These are phyloP conservation scores for Cutaneotrichosporon sp. DNA, from an alignment of 1,284 basidiomycete genomes.

Conservation along the genomic window DNA sequence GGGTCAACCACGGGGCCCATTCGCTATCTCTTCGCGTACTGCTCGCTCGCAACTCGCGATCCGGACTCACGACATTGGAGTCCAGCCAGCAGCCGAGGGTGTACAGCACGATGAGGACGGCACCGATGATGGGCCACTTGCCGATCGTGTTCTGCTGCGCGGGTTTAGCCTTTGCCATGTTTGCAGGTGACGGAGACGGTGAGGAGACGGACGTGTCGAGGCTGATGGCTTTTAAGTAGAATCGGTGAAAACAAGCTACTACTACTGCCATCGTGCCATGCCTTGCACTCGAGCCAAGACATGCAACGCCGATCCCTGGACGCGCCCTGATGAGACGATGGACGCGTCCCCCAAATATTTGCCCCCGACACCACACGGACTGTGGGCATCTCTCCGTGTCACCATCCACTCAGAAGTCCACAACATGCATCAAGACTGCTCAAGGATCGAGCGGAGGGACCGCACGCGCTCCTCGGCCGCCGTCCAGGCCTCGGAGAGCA, in stretches of 20 bases:
- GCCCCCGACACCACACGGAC: neutral
- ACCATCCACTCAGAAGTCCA: neutral
- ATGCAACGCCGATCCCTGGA: neutral
- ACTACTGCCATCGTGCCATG: neutral
- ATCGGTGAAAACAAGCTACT: neutral
- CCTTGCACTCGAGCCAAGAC: neutral
- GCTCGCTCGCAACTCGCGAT: too few relatives aligned
- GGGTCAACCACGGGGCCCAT: too few relatives aligned
- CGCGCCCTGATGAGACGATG: slow-evolving; percentile 1
- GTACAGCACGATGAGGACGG: slow-evolving; percentile 30
- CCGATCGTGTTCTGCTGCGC: neutral
- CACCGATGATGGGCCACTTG: slow-evolving; percentile 26
- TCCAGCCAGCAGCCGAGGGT: slow-evolving; percentile 34
- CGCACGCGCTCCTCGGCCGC: slow-evolving; percentile 38
- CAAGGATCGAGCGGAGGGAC: slow-evolving; percentile 30
- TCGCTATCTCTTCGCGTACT: too few relatives aligned
- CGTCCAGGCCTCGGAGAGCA: slow-evolving; percentile 44
- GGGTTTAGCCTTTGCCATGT: slow-evolving; percentile 8
- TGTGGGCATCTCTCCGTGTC: neutral
- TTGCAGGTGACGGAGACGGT: neutral
- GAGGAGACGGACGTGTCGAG: neutral
- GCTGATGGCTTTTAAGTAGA: neutral
- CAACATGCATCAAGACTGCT: slow-evolving; percentile 5
- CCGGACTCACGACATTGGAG: slow-evolving; percentile 41
- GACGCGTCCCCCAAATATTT: neutral